phyloP scores from a whole-genome alignment of 371 early-diverging fungal species.

The Mucor velutinosus region DNA sequence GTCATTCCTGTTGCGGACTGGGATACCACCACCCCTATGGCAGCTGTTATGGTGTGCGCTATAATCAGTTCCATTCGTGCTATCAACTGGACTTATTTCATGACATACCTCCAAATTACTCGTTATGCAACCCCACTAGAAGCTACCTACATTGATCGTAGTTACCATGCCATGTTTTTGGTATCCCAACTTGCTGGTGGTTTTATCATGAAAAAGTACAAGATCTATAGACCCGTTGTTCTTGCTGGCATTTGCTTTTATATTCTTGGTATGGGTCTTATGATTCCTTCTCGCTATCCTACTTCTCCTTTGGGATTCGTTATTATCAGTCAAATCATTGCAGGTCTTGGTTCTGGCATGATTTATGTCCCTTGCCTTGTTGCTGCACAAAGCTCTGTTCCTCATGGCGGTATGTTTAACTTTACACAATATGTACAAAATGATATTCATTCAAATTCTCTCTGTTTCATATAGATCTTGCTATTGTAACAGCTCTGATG shows the following conservation, averaged over 20 bases:
- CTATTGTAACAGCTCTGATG: constrained; percentile 38
- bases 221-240: constrained; percentile 46
- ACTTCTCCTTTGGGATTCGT: constrained; percentile 33
- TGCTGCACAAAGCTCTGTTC: constrained; percentile 44
- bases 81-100: constrained; percentile 45
- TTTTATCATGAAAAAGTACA: constrained; percentile 40
- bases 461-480: constrained; percentile 27
- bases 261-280: constrained; percentile 40
- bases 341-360: constrained; percentile 43
- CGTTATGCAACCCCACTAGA: constrained; percentile 27
- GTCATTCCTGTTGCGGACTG: constrained; percentile 51
- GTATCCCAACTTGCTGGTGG: constrained; percentile 36
- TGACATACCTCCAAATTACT: constrained; percentile 47
- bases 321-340: constrained; percentile 41
- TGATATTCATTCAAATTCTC: background rate
- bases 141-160: constrained; percentile 39
- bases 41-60: constrained; percentile 44
- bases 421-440: background rate
- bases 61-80: constrained; percentile 42
- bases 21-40: constrained; percentile 43
- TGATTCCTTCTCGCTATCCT: constrained; percentile 48
- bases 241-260: constrained; percentile 67
- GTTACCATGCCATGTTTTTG: constrained; percentile 39
- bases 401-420: constrained; percentile 26
- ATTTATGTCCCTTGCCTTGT: constrained; percentile 35